phyloP scores from a whole-genome alignment of 441 rosid genomes.

The Eruca vesicaria region DNA sequence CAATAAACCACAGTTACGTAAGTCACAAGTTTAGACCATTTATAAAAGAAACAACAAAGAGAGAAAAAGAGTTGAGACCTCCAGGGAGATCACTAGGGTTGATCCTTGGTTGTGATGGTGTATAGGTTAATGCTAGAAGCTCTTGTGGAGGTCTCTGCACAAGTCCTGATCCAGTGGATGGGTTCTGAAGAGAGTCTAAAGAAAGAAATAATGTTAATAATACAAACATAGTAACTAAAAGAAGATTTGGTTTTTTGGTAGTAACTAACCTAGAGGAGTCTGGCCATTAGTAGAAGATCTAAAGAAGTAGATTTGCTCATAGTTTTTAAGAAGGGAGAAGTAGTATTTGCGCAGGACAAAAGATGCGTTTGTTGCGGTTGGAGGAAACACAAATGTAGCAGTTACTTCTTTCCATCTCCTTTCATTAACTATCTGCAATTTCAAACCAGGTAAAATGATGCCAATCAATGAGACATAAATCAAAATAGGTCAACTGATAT shows the following conservation, averaged over 20 bases:
- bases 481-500: neutral
- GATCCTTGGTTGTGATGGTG: slow-evolving; percentile 46
- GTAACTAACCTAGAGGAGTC: slow-evolving; percentile 56
- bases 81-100: slow-evolving; percentile 40
- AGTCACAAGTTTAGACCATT: neutral
- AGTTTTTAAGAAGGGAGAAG: slow-evolving; percentile 69
- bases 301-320: slow-evolving; percentile 78
- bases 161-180: slow-evolving; percentile 31
- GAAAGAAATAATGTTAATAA: slow-evolving; percentile 11
- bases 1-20: slow-evolving; percentile 31
- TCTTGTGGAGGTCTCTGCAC: slow-evolving; percentile 51
- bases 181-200: slow-evolving; percentile 50
- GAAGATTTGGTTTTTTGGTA: neutral
- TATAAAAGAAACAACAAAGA: neutral
- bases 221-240: slow-evolving; percentile 1
- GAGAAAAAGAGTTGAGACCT: slow-evolving; percentile 48
- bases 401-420: slow-evolving; percentile 97
- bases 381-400: slow-evolving; percentile 87
- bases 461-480: neutral
- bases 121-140: slow-evolving; percentile 41
- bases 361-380: slow-evolving; percentile 97
- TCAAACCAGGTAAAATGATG: slow-evolving; percentile 7
- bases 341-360: slow-evolving; percentile 94
- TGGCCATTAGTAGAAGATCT: slow-evolving; percentile 48
- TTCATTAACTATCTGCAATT: slow-evolving; percentile 70